Conservation (phyloP, 805 yeast genomes). For the Hanseniaspora valbyensis region DNA sequence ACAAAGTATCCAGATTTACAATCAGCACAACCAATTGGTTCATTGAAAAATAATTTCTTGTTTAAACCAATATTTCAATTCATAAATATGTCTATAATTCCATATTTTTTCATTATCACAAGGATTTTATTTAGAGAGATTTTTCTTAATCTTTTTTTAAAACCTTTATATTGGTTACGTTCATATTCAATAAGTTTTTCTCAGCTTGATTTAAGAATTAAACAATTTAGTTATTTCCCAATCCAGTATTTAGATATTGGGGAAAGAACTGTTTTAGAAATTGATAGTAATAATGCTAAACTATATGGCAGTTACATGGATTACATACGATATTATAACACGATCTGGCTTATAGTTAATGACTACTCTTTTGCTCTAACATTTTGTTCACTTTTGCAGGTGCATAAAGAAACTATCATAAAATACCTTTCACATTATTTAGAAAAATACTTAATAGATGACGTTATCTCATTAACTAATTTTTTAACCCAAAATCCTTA, state of each 20-base stretch:
- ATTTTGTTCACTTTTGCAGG: constrained; percentile 39
- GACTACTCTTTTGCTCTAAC: constrained; percentile 68
- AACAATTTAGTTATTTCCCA: constrained; percentile 70
- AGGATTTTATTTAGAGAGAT: constrained; percentile 4
- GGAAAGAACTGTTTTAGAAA: constrained; percentile 15
- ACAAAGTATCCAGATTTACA: constrained; percentile 17
- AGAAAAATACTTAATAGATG: constrained; percentile 28
- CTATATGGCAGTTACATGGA: constrained; percentile 39
- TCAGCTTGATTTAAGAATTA: constrained; percentile 67
- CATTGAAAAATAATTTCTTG: constrained; percentile 1
- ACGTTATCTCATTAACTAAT: constrained; percentile 39
- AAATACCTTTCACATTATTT: constrained; percentile 26
- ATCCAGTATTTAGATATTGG: constrained; percentile 55
- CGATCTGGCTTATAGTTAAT: constrained; percentile 75
- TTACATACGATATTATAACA: constrained; percentile 71
- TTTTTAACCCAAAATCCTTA: constrained; percentile 88
- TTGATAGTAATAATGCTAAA: not conserved
- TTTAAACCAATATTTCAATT: constrained; percentile 8
- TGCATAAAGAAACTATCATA: constrained; percentile 32
- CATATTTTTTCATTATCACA: constrained; percentile 2
- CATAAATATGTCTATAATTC: not conserved
- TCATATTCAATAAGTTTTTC: constrained; percentile 51
- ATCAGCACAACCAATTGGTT: constrained; percentile 15
- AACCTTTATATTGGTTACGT: constrained; percentile 25
- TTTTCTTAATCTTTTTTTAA: constrained; percentile 3